These are phyloP conservation scores for Arabidopsis hybrid DNA, from an alignment of 441 rosid genomes.

Conservation along the genomic window DNA sequence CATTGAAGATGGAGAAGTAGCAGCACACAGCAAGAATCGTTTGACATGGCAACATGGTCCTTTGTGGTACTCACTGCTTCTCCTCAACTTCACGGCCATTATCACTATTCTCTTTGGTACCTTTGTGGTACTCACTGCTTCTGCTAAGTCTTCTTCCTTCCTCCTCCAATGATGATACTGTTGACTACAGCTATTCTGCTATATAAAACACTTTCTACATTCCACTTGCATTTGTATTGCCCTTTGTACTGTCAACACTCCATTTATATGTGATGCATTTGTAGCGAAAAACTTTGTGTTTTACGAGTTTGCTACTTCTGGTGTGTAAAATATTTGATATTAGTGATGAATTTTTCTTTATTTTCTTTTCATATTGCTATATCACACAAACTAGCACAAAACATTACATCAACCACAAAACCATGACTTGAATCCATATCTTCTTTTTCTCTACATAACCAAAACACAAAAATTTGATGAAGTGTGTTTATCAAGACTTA, in stretches of 20 bases:
- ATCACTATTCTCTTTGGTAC: conserved; percentile 67
- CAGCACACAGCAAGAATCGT: no score
- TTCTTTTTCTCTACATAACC: no score
- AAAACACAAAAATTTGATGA: no score
- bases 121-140: conserved; percentile 65
- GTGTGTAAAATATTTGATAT: conserved; percentile 12
- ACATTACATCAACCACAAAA: no score
- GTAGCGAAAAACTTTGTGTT: conserved; percentile 13
- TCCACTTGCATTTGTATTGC: conserved; percentile 12
- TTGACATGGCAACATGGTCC: no score
- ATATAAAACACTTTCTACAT: conserved; percentile 46
- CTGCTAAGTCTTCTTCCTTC: conserved; percentile 47
- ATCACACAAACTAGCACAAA: no score
- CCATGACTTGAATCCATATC: no score
- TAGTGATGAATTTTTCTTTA: conserved; percentile 6
- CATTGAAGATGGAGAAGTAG: no score
- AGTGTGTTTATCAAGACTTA: no score
- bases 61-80: no score
- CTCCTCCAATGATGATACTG: conserved; percentile 50
- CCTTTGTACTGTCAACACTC: background rate
- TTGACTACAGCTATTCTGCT: conserved; percentile 59
- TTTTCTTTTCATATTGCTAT: background rate
- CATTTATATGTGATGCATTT: conserved; percentile 14
- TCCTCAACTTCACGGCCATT: conserved; percentile 86
- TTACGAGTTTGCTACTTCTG: conserved; percentile 23